These are phyloP conservation scores for Candida endomychidarum DNA, from an alignment of 805 yeast species.

Conservation along the genomic window DNA sequence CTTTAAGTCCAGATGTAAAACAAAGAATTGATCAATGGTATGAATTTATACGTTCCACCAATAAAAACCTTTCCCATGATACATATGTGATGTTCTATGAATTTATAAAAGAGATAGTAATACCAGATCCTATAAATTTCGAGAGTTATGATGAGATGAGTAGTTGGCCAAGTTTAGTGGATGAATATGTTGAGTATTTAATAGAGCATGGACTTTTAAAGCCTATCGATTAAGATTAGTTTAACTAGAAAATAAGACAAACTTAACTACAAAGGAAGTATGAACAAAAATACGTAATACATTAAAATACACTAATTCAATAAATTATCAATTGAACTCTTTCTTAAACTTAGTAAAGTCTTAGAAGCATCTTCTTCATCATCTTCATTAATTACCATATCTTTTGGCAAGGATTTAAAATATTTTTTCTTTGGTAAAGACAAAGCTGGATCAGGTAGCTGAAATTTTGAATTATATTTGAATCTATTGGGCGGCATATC, in stretches of 20 bases:
- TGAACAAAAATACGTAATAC: neutral
- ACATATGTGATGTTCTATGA: slow-evolving; percentile 82
- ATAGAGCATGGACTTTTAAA: slow-evolving; percentile 1
- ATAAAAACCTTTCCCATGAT: slow-evolving; percentile 61
- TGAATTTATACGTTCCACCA: slow-evolving; percentile 48
- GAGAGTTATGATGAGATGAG: slow-evolving; percentile 70
- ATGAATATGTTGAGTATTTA: slow-evolving; percentile 68
- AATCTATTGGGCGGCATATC: slow-evolving; percentile 16
- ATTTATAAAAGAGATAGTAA: slow-evolving; percentile 53
- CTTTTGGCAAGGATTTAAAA: slow-evolving; percentile 31
- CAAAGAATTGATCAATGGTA: slow-evolving; percentile 56
- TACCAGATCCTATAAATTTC: slow-evolving; percentile 48
- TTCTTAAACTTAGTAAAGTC: slow-evolving; percentile 38
- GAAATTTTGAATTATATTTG: slow-evolving; percentile 21
- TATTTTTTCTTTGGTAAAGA: slow-evolving; percentile 28
- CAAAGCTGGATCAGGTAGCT: slow-evolving; percentile 42
- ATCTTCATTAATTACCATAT: slow-evolving; percentile 19
- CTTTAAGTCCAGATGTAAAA: slow-evolving; percentile 8
- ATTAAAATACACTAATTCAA: slow-evolving; percentile 26
- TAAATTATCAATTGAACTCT: slow-evolving; percentile 41
- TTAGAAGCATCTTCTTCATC: slow-evolving; percentile 35
- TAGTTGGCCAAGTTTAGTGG: slow-evolving; percentile 92
- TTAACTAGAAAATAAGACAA: neutral
- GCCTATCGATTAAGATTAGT: too few relatives aligned
- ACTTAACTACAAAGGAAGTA: neutral